Evolutionary conservation across 139 green algal species (phyloP).

Genomic region (Coccomyxa sp.): DNA sequence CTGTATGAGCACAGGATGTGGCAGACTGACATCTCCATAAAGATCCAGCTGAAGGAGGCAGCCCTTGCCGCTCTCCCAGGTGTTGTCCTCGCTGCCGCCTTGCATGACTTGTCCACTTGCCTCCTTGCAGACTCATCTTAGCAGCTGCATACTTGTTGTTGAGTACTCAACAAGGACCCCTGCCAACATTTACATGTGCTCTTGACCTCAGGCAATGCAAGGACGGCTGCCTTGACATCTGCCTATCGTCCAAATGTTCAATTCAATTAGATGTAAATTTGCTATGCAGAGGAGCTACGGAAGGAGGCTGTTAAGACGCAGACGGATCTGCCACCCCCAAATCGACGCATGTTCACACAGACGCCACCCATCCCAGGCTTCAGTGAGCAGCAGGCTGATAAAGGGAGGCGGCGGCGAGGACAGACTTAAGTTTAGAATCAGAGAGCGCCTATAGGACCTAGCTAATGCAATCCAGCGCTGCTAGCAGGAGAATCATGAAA

Average conservation of each 20-base stretch:
- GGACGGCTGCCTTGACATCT: too few species aligned
- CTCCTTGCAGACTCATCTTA: too few species aligned
- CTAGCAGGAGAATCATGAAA: too few species aligned
- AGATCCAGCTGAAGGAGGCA: conserved; percentile 39
- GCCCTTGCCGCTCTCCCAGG: conserved; percentile 39
- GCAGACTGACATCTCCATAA: conserved; percentile 38
- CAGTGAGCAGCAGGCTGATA: background rate
- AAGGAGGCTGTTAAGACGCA: background rate
- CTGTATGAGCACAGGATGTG: conserved; percentile 44
- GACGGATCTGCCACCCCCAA: background rate
- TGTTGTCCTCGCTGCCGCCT: conserved; percentile 23
- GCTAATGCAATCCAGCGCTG: too few species aligned
- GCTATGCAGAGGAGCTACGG: background rate
- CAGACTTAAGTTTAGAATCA: too few species aligned
- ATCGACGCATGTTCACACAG: conserved; percentile 31
- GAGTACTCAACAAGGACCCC: too few species aligned
- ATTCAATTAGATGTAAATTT: background rate
- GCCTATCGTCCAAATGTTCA: too few species aligned
- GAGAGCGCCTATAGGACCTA: too few species aligned
- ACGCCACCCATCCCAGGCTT: conserved; percentile 38
- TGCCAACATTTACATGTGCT: conserved; percentile 19
- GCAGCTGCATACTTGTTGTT: too few species aligned
- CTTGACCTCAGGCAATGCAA: too few species aligned
- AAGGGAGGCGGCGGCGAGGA: too few species aligned
- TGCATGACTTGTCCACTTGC: too few species aligned